Conservation (phyloP, 371 early-diverging fungal species). For the Mucor mucedo region DNA sequence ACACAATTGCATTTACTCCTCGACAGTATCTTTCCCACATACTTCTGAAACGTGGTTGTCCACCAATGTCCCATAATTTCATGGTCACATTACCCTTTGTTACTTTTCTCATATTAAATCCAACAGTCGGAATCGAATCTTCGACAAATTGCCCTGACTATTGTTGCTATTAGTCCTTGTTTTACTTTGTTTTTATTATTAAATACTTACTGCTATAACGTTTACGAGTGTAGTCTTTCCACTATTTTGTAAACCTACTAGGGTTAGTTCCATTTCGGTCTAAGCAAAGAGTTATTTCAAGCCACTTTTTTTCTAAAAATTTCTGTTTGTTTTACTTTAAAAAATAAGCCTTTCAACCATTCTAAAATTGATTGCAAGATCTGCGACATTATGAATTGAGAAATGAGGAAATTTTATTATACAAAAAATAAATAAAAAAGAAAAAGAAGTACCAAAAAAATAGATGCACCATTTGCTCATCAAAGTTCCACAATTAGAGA, state of each 20-base stretch:
- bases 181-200: not conserved
- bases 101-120: conserved; percentile 98
- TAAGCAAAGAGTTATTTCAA: conserved; percentile 21
- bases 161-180: conserved; percentile 4
- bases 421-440: not conserved
- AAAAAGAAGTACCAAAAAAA: not conserved
- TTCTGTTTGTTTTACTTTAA: conserved; percentile 66
- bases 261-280: conserved; percentile 96
- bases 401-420: not conserved
- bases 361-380: conserved; percentile 77
- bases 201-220: conserved; percentile 88
- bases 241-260: conserved; percentile 97
- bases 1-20: conserved; percentile 98
- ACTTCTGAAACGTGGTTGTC: conserved; percentile 93
- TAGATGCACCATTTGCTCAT: not conserved
- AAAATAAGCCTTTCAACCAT: conserved; percentile 94
- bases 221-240: conserved; percentile 98
- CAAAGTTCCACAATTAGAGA: conserved; percentile 4
- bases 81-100: conserved; percentile 94
- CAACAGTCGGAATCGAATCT: conserved; percentile 97
- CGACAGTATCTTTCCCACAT: conserved; percentile 98
- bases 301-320: not conserved
- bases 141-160: conserved; percentile 95
- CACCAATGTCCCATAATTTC: conserved; percentile 99
- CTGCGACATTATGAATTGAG: not conserved